Percentiles rank a stretch among this genome's conserved stretches.
Evolutionary conservation across 164 flowering plant genomes (phyloP).

Genomic region (Berberis vulgaris): DNA sequence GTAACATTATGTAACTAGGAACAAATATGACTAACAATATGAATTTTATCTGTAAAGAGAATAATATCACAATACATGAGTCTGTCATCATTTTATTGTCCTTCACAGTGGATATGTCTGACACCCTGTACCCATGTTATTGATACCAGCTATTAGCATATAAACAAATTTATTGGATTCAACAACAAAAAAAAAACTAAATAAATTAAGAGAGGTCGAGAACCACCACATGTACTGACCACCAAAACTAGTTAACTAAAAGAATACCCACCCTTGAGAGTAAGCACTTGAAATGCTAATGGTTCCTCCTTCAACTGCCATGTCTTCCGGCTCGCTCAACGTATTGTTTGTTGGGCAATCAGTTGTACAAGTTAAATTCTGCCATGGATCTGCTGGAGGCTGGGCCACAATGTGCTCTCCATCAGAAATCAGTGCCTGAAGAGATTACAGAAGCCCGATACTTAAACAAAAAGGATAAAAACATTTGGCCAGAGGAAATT

Average conservation of each 20-base stretch:
- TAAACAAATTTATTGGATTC: too few species aligned
- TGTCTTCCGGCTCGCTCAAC: slow-evolving; percentile 44
- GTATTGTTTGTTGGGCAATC: slow-evolving; percentile 36
- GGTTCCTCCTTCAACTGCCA: slow-evolving; percentile 79
- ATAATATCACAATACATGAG: too few species aligned
- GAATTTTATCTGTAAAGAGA: too few species aligned
- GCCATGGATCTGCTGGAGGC: slow-evolving; percentile 21
- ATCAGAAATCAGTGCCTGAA: slow-evolving; percentile 29
- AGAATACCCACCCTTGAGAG: slow-evolving; percentile 65
- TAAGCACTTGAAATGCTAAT: slow-evolving; percentile 70
- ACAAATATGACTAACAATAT: too few species aligned
- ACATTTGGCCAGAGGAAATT: slow-evolving; percentile 25
- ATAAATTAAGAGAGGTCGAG: too few species aligned
- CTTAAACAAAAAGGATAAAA: slow-evolving; percentile 27
- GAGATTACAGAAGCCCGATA: slow-evolving; percentile 29
- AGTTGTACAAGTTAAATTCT: slow-evolving; percentile 20
- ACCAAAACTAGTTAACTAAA: not conserved
- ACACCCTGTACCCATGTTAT: too few species aligned
- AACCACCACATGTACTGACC: too few species aligned
- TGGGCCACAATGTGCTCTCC: slow-evolving; percentile 17
- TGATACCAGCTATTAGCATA: too few species aligned
- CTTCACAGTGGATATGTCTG: too few species aligned
- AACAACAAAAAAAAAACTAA: too few species aligned
- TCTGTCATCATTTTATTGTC: too few species aligned
- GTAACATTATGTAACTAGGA: too few species aligned